Conservation (phyloP, 345 rosid species). For the Camelina hispida region DNA sequence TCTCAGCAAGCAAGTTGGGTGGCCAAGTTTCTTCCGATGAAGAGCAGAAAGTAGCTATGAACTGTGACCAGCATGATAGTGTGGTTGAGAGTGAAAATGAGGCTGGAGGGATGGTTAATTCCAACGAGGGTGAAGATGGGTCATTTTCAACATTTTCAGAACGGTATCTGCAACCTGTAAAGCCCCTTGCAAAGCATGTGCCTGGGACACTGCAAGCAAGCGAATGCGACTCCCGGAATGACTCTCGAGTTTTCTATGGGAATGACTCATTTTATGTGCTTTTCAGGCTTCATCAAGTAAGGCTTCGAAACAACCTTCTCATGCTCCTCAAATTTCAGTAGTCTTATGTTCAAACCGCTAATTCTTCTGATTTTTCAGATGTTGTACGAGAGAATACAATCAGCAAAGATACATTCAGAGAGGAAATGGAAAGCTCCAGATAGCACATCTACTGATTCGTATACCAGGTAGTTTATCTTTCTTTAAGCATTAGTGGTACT, state of each 20-base stretch:
- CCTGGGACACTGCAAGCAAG: slow-evolving; percentile 55
- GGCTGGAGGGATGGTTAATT: slow-evolving; percentile 66
- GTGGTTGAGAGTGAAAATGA: slow-evolving; percentile 91
- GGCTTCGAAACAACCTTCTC: slow-evolving; percentile 30
- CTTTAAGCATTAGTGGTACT: slow-evolving; percentile 7
- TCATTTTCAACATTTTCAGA: slow-evolving; percentile 66
- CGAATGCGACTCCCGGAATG: slow-evolving; percentile 56
- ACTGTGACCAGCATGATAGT: slow-evolving; percentile 58
- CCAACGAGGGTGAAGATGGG: slow-evolving; percentile 81
- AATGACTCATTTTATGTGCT: slow-evolving; percentile 95
- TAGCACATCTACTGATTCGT: slow-evolving; percentile 73
- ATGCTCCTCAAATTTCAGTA: background rate
- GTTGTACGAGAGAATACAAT: slow-evolving; percentile 87
- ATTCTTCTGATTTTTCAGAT: slow-evolving; percentile 54
- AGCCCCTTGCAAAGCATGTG: slow-evolving; percentile 91
- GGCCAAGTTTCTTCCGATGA: slow-evolving; percentile 82
- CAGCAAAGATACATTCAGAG: slow-evolving; percentile 92
- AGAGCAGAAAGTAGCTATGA: slow-evolving; percentile 69
- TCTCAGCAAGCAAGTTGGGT: slow-evolving; percentile 76
- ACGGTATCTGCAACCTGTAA: slow-evolving; percentile 68
- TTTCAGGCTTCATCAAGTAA: slow-evolving; percentile 97
- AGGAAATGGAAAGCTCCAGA: slow-evolving; percentile 91
- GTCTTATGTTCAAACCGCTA: slow-evolving; percentile 9
- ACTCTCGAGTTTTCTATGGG: slow-evolving; percentile 81
- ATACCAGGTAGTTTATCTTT: slow-evolving; percentile 66